Base-by-base conservation (phyloP, 352 stramenopile species). In the Elongisporangium undulatum region DNA sequence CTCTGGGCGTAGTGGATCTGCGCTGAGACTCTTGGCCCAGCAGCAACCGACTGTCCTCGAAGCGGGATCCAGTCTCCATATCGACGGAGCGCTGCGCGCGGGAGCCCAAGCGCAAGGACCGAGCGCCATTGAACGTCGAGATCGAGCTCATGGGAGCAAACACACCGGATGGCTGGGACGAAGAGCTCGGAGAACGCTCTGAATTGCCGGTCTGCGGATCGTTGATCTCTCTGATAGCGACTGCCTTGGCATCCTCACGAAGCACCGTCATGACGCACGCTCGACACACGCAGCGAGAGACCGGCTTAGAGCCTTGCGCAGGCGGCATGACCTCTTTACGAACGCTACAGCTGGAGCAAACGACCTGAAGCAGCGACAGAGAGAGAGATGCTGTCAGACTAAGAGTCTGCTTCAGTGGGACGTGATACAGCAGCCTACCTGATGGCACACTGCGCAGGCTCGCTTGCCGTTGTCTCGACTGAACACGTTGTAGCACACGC, bases 261-360 rank as follows among this genome's bases (percentile, higher is more conserved):
- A 83, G 50, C 39, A 89, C 73, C 26, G 74, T 84, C 22, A 62
- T 62, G 24, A 87, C 63, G 53, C 81, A 90, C 53, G 74, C 63
- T 48, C 76, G 75, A 55, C 81, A 90, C 50, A 90, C 86, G 64
- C 78, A 88, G 7, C 77, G 73, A 1, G 78, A 63, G 0, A 75
- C 48, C 4, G 63, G 60, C 2, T 62, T 49, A 1, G 39, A 54
- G 0, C 61, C 59, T 0, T 59, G 55, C 4, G 64, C 56, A n/a
- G 69, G 67, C 1, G 70, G 63, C 41, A 79, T 64, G 45, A 77
- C 76, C 49, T 87, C 77, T 51, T 74, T 74, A 1, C 73, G 70
- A 4, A 82, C 61, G 38, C 81, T 79, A 66, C 81, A 90, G 19
- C 64, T 54, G 15, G 66, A 59, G 41, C 74, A 83, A 9, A 83